phyloP scores from a whole-genome alignment of 768 basidiomycete species.

The Vararia minispora region DNA sequence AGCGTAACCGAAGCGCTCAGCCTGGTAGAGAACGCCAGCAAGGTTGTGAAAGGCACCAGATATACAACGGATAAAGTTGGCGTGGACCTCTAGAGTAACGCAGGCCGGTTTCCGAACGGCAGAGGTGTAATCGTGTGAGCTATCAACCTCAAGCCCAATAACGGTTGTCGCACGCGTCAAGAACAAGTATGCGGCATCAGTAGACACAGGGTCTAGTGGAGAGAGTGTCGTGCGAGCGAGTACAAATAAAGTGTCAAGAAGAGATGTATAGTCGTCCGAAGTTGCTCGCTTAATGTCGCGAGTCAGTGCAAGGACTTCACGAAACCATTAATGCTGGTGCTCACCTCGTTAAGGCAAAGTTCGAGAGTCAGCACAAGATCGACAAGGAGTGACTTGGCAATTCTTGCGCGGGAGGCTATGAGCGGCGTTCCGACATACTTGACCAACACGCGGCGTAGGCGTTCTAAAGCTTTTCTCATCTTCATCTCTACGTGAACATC shows the following conservation, averaged over 20 bases:
- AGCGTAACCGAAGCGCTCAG: conserved; percentile 46
- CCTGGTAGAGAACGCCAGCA: conserved; percentile 61
- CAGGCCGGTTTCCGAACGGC: background rate
- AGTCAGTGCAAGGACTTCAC: background rate
- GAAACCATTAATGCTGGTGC: background rate
- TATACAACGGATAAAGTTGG: conserved; percentile 56
- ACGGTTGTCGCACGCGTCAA: conserved; percentile 31
- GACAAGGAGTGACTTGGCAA: conserved; percentile 24
- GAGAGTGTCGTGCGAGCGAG: conserved; percentile 36
- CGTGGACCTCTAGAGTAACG: conserved; percentile 10
- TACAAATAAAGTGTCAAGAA: conserved; percentile 44
- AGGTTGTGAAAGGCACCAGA: conserved; percentile 65
- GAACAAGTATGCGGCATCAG: conserved; percentile 33
- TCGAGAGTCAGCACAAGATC: conserved; percentile 16
- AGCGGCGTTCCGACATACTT: conserved; percentile 35
- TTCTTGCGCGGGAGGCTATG: background rate
- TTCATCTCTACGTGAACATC: conserved; percentile 33
- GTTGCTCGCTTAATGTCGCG: conserved; percentile 13
- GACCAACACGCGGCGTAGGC: conserved; percentile 38
- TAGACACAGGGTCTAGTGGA: conserved; percentile 32
- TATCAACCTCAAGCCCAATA: conserved; percentile 13
- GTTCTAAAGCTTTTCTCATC: conserved; percentile 49
- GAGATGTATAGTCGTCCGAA: conserved; percentile 28
- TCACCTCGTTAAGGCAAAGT: conserved; percentile 1
- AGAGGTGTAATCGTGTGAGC: background rate